phyloP scores from a whole-genome alignment of 352 stramenopile species.

The Globisporangium mamillatum region DNA sequence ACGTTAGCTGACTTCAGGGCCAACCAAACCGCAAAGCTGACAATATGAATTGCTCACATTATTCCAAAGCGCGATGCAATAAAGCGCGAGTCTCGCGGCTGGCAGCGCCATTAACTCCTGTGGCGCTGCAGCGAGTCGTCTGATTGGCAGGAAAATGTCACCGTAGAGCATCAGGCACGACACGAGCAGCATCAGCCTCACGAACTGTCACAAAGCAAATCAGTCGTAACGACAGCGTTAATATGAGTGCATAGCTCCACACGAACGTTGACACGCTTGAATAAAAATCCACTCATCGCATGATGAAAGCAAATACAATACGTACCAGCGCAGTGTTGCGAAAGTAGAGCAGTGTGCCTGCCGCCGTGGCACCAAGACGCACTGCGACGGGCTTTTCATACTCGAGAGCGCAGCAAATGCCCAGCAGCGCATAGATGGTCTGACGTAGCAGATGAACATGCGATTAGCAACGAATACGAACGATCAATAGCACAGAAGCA shows the following conservation, averaged over 20 bases:
- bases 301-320: not conserved
- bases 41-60: slow-evolving; percentile 16
- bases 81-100: slow-evolving; percentile 26
- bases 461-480: not conserved
- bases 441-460: not conserved
- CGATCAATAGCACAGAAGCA: not conserved
- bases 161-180: slow-evolving; percentile 52
- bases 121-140: slow-evolving; percentile 15
- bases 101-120: slow-evolving; percentile 14
- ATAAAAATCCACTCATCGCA: not conserved
- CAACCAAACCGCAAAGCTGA: not conserved
- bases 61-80: slow-evolving; percentile 45
- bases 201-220: slow-evolving; percentile 32
- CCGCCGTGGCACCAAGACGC: slow-evolving; percentile 32
- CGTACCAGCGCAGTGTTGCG: slow-evolving; percentile 54
- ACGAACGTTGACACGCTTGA: not conserved
- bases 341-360: slow-evolving; percentile 52
- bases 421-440: slow-evolving; percentile 31
- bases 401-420: slow-evolving; percentile 30
- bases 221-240: too few species aligned
- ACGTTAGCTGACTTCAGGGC: not conserved
- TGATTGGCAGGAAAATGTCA: slow-evolving; percentile 47
- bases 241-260: too few species aligned
- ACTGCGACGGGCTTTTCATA: slow-evolving; percentile 57
- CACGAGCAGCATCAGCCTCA: slow-evolving; percentile 55